Percentiles rank a stretch among this genome's conserved stretches.
phyloP scores from a whole-genome alignment of 768 basidiomycete genomes.

The Galerina sulciceps region DNA sequence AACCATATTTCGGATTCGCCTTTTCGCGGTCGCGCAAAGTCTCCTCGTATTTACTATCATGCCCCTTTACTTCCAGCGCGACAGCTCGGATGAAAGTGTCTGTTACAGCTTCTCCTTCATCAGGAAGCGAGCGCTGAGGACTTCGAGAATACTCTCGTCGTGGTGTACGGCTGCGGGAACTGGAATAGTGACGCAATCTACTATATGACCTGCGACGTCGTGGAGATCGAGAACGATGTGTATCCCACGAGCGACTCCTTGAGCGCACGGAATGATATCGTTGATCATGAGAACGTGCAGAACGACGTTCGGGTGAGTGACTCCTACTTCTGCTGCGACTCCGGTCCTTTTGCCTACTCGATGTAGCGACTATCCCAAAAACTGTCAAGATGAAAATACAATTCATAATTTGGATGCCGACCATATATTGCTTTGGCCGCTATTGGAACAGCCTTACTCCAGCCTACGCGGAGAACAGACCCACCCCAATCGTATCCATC shows the following conservation, averaged over 20 bases:
- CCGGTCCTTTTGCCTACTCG: constrained; percentile 17
- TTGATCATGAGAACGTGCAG: constrained; percentile 41
- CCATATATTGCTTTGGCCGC: constrained; percentile 82
- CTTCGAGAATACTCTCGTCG: constrained; percentile 55
- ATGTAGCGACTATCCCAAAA: constrained; percentile 18
- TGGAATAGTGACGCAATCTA: constrained; percentile 34
- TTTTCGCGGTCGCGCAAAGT: constrained; percentile 76
- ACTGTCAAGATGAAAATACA: background rate
- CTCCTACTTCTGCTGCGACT: constrained; percentile 45
- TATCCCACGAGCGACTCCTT: constrained; percentile 51
- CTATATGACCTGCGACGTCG: constrained; percentile 37
- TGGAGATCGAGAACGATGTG: constrained; percentile 48
- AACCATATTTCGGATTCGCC: constrained; percentile 81
- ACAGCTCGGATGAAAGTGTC: constrained; percentile 89
- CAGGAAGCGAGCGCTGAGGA: constrained; percentile 46
- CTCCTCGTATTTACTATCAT: constrained; percentile 78
- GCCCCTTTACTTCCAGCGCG: constrained; percentile 81
- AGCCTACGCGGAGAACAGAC: constrained; percentile 83
- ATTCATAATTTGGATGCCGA: constrained; percentile 31
- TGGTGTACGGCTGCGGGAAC: constrained; percentile 52
- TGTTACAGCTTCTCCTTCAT: constrained; percentile 73
- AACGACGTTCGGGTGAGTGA: constrained; percentile 40
- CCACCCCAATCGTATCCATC: constrained; percentile 98
- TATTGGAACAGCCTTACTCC: constrained; percentile 96
- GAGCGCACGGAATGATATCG: constrained; percentile 49